These are phyloP conservation scores for Hibiscus syriacus DNA, from an alignment of 345 rosid species.

Conservation along the genomic window DNA sequence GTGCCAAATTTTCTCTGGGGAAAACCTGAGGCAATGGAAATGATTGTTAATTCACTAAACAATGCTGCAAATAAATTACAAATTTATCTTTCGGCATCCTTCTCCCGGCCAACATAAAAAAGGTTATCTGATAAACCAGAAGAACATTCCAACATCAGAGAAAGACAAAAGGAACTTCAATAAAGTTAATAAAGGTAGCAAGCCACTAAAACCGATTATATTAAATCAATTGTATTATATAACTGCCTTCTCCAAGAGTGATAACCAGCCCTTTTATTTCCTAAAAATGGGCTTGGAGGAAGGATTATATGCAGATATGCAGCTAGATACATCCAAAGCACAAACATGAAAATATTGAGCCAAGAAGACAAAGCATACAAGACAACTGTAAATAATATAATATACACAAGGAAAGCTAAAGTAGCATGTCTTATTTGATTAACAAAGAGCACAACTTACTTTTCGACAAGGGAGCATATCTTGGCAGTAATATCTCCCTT, in stretches of 20 bases:
- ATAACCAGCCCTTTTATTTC: neutral
- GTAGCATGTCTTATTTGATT: neutral
- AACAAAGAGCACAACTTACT: conserved; percentile 47
- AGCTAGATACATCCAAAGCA: neutral
- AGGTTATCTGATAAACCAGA: neutral
- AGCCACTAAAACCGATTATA: neutral
- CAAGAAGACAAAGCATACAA: neutral
- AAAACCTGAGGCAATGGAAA: conserved; percentile 59
- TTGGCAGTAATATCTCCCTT: conserved; percentile 97
- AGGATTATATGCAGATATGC: neutral
- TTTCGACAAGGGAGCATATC: conserved; percentile 91
- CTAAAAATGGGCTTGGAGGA: neutral
- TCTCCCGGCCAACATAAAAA: neutral
- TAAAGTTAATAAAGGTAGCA: neutral
- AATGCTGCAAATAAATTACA: neutral
- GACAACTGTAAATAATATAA: neutral
- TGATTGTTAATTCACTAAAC: conserved; percentile 15
- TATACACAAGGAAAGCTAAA: neutral
- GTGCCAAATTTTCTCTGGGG: conserved; percentile 94
- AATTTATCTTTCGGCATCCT: neutral
- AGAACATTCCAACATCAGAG: neutral
- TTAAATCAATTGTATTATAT: neutral
- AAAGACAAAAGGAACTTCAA: conserved; percentile 6
- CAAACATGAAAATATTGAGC: neutral
- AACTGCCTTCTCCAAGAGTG: conserved; percentile 1